phyloP scores from a whole-genome alignment of 75 land plant genomes.

The Ceratopteris richardii region DNA sequence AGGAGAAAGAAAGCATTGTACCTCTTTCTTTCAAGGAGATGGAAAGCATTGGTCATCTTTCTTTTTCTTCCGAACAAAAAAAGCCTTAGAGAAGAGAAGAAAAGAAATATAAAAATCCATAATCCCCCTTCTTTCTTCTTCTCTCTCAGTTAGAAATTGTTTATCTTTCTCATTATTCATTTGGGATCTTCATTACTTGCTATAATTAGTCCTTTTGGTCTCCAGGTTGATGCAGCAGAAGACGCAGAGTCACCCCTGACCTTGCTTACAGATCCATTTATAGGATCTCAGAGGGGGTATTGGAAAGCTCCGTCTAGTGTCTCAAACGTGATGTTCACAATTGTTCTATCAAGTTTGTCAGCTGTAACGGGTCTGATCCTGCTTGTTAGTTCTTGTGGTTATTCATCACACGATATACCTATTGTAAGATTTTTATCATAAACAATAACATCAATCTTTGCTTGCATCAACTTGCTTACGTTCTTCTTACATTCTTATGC shows the following conservation, averaged over 20 bases:
- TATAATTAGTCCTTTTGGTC: background rate
- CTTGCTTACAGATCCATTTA: constrained; percentile 42
- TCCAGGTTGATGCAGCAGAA: constrained; percentile 62
- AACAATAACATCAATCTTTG: background rate
- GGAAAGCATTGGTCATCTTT: no score
- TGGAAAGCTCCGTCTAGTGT: constrained; percentile 73
- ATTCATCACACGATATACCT: constrained; percentile 63
- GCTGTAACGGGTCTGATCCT: constrained; percentile 72
- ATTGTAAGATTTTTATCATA: constrained; percentile 36
- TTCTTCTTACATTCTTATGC: background rate
- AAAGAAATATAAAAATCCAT: no score
- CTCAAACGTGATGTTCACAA: constrained; percentile 50
- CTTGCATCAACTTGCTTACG: no score
- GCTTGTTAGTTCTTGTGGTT: constrained; percentile 81
- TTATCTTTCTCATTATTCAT: no score
- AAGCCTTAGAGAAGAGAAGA: no score
- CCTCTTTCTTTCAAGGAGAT: no score
- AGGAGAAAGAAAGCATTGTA: no score
- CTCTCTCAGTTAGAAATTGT: no score
- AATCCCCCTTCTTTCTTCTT: no score
- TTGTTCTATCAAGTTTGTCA: constrained; percentile 54
- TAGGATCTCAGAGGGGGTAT: constrained; percentile 40
- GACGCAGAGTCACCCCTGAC: constrained; percentile 67
- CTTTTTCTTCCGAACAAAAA: no score
- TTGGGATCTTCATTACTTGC: no score